These are phyloP conservation scores for Fusarium newnesense DNA, from an alignment of 2,329 filamentous ascomycete species.

Conservation along the genomic window DNA sequence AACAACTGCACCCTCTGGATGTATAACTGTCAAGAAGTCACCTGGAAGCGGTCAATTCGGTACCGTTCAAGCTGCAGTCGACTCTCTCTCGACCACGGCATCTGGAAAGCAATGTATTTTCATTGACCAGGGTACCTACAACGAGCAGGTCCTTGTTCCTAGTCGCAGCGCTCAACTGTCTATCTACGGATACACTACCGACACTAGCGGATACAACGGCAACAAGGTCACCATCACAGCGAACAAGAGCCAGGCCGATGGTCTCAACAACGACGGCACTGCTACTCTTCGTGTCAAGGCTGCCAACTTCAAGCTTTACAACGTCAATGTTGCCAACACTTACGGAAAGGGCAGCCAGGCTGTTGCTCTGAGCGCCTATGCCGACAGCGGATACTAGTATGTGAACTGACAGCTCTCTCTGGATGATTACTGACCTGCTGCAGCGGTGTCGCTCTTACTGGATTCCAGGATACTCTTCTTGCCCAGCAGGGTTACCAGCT, in stretches of 20 bases:
- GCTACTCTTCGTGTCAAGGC: slow-evolving; percentile 58
- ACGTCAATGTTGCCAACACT: slow-evolving; percentile 63
- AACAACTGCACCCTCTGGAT: slow-evolving; percentile 57
- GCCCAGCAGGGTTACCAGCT: slow-evolving; percentile 59
- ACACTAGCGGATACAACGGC: slow-evolving; percentile 57
- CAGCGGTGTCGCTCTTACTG: slow-evolving; percentile 54
- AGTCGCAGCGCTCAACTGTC: slow-evolving; percentile 62
- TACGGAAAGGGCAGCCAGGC: slow-evolving; percentile 60
- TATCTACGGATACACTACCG: slow-evolving; percentile 66
- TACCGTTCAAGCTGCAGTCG: slow-evolving; percentile 64
- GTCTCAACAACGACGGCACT: slow-evolving; percentile 63
- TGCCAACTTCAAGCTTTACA: slow-evolving; percentile 68
- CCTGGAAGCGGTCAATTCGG: slow-evolving; percentile 48
- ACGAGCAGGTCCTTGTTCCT: slow-evolving; percentile 59
- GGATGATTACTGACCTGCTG: fast-evolving
- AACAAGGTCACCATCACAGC: slow-evolving; percentile 68
- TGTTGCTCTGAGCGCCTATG: slow-evolving; percentile 57
- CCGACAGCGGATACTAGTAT: slow-evolving; percentile 57
- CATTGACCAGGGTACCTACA: slow-evolving; percentile 71
- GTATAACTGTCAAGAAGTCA: slow-evolving; percentile 58
- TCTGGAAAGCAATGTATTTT: slow-evolving; percentile 68
- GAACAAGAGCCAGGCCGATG: slow-evolving; percentile 54
- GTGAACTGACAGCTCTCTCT: fast-evolving
- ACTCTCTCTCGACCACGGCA: slow-evolving; percentile 64
- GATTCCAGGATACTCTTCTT: slow-evolving; percentile 63